A percentile compares a stretch with the other conserved stretches of the same genome.
phyloP scores from a whole-genome alignment of 306 rosid species.

The Vicia faba region DNA sequence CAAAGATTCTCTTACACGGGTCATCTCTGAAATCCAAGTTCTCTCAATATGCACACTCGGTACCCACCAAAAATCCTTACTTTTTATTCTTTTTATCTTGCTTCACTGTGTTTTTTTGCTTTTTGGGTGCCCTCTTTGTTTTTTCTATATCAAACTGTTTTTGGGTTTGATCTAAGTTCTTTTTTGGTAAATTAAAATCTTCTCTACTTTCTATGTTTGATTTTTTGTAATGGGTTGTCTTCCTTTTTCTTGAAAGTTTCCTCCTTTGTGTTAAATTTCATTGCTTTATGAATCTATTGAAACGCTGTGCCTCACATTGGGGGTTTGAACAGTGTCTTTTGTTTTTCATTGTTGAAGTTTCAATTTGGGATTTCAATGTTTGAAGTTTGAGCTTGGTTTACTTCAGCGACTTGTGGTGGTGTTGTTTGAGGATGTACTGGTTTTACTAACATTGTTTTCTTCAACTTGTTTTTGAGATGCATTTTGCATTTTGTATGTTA shows the following conservation, averaged over 20 bases:
- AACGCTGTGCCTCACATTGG: constrained; percentile 27
- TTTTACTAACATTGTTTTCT: constrained; percentile 26
- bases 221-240: constrained; percentile 22
- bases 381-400: constrained; percentile 35
- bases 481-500: constrained; percentile 9
- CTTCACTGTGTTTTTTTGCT: constrained; percentile 13
- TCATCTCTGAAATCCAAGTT: constrained; percentile 51
- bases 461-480: constrained; percentile 16
- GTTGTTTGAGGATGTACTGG: constrained; percentile 12
- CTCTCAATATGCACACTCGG: constrained; percentile 32
- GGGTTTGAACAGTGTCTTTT: constrained; percentile 26
- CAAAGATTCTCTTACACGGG: constrained; percentile 47
- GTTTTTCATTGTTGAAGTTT: constrained; percentile 19
- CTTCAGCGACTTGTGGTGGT: constrained; percentile 28
- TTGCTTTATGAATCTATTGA: constrained; percentile 26
- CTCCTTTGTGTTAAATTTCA: constrained; percentile 25
- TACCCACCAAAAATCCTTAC: constrained; percentile 34
- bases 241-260: constrained; percentile 31
- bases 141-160: constrained; percentile 12
- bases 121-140: constrained; percentile 33
- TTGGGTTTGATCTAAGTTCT: constrained; percentile 31
- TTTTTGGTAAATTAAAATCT: neutral
- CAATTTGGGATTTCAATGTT: constrained; percentile 21
- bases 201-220: constrained; percentile 12
- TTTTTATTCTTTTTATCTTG: neutral